Evolutionary conservation across 768 basidiomycete genomes (phyloP).

Genomic region (Lentinula raphanica): DNA sequence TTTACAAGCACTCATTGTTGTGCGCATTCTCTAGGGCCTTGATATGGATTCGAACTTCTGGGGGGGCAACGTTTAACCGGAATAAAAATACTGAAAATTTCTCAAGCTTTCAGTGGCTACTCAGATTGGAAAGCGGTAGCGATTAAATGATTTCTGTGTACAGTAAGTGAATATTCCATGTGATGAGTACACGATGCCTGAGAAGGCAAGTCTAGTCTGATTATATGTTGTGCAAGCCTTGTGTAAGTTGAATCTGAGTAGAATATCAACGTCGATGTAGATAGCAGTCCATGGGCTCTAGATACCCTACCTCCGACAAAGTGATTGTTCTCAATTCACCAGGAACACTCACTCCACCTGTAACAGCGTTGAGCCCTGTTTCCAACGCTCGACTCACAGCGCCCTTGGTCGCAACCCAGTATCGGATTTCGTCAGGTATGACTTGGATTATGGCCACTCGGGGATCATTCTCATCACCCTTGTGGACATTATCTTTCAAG

Average conservation of each 20-base stretch:
- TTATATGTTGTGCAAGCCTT: constrained; percentile 25
- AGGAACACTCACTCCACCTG: constrained; percentile 59
- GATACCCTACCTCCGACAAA: constrained; percentile 54
- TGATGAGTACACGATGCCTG: not conserved
- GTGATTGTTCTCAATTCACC: constrained; percentile 77
- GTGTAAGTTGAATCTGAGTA: constrained; percentile 38
- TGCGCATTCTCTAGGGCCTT: too few species aligned
- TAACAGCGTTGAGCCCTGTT: constrained; percentile 50
- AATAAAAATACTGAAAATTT: too few species aligned
- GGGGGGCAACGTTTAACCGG: too few species aligned
- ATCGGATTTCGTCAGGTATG: constrained; percentile 74
- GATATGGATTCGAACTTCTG: too few species aligned
- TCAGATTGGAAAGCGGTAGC: too few species aligned
- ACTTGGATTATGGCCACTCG: constrained; percentile 77
- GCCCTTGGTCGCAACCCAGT: constrained; percentile 68
- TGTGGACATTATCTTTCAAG: constrained; percentile 78
- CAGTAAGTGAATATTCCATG: too few species aligned
- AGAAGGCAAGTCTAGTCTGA: not conserved
- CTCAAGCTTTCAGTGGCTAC: too few species aligned
- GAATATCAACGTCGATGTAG: not conserved
- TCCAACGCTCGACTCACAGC: constrained; percentile 54
- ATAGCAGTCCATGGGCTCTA: not conserved
- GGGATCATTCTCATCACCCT: constrained; percentile 75
- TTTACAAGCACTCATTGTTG: too few species aligned
- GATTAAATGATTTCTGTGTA: too few species aligned